Conservation (phyloP, 495 filamentous ascomycete species). For the Neurospora sp. region DNA sequence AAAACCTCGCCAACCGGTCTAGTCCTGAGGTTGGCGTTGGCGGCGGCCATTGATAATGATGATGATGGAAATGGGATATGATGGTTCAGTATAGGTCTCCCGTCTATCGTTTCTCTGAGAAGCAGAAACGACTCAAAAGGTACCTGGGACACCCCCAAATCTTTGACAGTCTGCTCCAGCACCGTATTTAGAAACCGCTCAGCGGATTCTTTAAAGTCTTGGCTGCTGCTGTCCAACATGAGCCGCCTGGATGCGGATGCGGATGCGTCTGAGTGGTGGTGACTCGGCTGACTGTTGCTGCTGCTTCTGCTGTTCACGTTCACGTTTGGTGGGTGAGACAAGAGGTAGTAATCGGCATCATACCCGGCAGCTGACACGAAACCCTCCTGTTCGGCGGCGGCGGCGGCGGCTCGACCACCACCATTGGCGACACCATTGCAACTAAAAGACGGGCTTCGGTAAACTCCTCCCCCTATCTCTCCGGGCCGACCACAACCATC, state of each 20-base stretch:
- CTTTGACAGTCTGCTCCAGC: constrained; percentile 2
- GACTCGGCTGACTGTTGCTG: no score
- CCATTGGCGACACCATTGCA: not conserved
- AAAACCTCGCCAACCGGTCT: not conserved
- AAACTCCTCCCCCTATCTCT: not conserved
- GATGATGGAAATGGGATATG: not conserved
- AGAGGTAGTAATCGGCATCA: not conserved
- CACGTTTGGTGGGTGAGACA: not conserved
- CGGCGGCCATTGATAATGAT: not conserved
- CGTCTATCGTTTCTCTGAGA: not conserved
- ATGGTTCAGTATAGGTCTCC: not conserved
- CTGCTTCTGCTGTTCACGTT: not conserved
- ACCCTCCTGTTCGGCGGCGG: not conserved
- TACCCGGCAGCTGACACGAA: not conserved
- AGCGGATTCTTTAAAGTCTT: constrained; percentile 4
- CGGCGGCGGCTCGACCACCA: not conserved
- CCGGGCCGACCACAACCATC: not conserved
- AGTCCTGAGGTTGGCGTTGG: not conserved
- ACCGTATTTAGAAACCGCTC: constrained; percentile 5
- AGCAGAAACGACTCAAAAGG: not conserved
- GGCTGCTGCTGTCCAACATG: not conserved
- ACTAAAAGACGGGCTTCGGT: not conserved
- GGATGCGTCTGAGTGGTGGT: not conserved
- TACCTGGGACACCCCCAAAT: not conserved
- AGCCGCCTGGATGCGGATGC: not conserved